phyloP scores from a whole-genome alignment of 2,329 filamentous ascomycete genomes.

The Fusarium piperis region DNA sequence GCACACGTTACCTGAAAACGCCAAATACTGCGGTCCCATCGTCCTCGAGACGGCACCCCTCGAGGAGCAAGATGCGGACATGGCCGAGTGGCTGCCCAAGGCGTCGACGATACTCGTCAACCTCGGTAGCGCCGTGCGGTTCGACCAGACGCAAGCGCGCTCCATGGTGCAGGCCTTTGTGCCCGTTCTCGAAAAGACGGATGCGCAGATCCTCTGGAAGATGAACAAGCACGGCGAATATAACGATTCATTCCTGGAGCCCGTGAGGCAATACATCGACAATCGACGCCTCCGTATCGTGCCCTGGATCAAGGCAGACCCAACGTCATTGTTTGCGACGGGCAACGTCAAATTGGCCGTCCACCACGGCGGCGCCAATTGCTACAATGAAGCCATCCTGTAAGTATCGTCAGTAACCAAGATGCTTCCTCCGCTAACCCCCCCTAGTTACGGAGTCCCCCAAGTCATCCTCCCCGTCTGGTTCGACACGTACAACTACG shows the following conservation, averaged over 20 bases:
- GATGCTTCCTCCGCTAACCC: background rate
- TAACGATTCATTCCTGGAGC: slow-evolving; percentile 9
- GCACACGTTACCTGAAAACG: slow-evolving; percentile 48
- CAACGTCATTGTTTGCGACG: slow-evolving; percentile 45
- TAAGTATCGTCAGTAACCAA: slow-evolving; percentile 1
- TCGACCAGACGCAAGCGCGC: slow-evolving; percentile 33
- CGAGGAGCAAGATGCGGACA: slow-evolving; percentile 51
- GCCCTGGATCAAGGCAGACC: slow-evolving; percentile 44
- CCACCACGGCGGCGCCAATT: slow-evolving; percentile 35
- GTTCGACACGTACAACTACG: slow-evolving; percentile 58
- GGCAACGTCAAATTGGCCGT: slow-evolving; percentile 36
- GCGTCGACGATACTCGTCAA: slow-evolving; percentile 59
- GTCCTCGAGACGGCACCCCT: slow-evolving; percentile 50
- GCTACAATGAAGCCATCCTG: slow-evolving; percentile 32
- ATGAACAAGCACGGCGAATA: slow-evolving; percentile 19
- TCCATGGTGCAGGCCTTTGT: slow-evolving; percentile 42
- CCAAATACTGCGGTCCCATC: slow-evolving; percentile 53
- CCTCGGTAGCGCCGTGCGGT: slow-evolving; percentile 53
- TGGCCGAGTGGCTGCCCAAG: slow-evolving; percentile 54
- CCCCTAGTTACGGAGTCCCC: slow-evolving; percentile 51
- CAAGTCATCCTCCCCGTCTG: slow-evolving; percentile 58
- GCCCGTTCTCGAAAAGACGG: slow-evolving; percentile 27
- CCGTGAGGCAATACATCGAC: slow-evolving; percentile 18
- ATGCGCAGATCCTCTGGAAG: slow-evolving; percentile 48
- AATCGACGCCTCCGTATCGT: slow-evolving; percentile 31